phyloP scores from a whole-genome alignment of 2,329 filamentous ascomycete species.

The Nemania sp. region DNA sequence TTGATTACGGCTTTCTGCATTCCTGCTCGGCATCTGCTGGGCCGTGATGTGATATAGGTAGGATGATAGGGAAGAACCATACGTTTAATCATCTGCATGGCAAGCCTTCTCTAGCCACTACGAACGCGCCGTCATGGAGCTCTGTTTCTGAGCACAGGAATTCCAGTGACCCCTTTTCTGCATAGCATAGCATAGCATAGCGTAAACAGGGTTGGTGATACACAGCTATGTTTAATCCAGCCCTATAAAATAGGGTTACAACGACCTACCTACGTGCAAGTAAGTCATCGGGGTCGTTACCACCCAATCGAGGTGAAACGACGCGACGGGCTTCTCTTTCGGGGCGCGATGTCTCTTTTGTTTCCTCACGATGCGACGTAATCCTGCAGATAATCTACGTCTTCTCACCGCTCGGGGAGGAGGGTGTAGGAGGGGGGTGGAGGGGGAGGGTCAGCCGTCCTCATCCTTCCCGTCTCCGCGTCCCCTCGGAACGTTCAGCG shows the following conservation, averaged over 20 bases:
- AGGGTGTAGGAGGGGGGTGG: not conserved
- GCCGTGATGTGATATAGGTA: too few species aligned
- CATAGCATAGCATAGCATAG: too few species aligned
- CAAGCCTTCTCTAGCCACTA: not conserved
- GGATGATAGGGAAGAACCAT: too few species aligned
- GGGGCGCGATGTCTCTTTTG: conserved; percentile 17
- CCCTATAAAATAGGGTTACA: conserved; percentile 20
- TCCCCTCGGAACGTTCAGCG: conserved; percentile 20
- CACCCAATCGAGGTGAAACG: conserved; percentile 21
- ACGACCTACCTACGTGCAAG: conserved; percentile 12
- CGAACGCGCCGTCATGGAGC: not conserved
- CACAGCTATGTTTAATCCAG: conserved; percentile 5
- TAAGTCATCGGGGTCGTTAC: not conserved
- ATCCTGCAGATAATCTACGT: conserved; percentile 17
- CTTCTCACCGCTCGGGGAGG: conserved; percentile 19
- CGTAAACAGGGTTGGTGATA: too few species aligned
- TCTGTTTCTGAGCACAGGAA: not conserved
- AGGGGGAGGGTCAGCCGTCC: conserved; percentile 11
- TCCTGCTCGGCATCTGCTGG: conserved; percentile 19
- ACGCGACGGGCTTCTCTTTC: conserved; percentile 15
- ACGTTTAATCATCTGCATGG: too few species aligned
- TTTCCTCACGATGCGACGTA: conserved; percentile 15
- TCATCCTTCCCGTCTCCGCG: conserved; percentile 24
- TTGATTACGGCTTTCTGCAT: conserved; percentile 1
- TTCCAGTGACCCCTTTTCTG: not conserved